Percentiles rank a stretch among this genome's conserved stretches.
Evolutionary conservation across 2,329 filamentous ascomycete genomes (phyloP).

Genomic region (Aureobasidium vineae): DNA sequence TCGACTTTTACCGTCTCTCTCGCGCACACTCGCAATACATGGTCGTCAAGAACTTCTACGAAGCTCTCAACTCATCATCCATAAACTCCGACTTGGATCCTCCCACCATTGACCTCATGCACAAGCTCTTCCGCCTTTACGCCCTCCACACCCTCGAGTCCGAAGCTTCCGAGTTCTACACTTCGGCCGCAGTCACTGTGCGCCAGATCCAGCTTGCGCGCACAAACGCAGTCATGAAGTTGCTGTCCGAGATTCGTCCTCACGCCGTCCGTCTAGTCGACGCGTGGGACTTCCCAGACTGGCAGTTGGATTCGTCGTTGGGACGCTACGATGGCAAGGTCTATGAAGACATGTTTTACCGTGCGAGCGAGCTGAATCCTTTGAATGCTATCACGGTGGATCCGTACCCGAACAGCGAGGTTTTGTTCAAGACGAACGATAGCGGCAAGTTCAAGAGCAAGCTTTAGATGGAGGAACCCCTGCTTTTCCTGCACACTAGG

Average conservation of each 20-base stretch:
- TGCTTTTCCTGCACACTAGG: too few species aligned
- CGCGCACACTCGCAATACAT: constrained; percentile 76
- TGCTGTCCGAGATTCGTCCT: constrained; percentile 69
- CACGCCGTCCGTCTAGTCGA: constrained; percentile 71
- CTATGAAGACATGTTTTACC: constrained; percentile 72
- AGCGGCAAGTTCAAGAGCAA: constrained; percentile 50
- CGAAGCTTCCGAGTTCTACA: constrained; percentile 71
- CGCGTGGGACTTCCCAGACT: constrained; percentile 74
- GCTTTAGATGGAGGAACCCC: constrained; percentile 34
- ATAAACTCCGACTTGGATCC: constrained; percentile 55
- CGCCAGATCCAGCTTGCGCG: constrained; percentile 69
- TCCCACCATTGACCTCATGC: constrained; percentile 58
- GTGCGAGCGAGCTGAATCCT: constrained; percentile 70
- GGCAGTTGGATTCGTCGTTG: constrained; percentile 70
- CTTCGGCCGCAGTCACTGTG: constrained; percentile 65
- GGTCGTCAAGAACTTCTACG: constrained; percentile 77
- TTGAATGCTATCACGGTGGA: constrained; percentile 70
- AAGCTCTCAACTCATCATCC: constrained; percentile 58
- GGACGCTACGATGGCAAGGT: constrained; percentile 71
- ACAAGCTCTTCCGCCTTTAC: constrained; percentile 66
- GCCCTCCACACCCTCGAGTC: constrained; percentile 65
- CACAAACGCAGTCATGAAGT: constrained; percentile 65
- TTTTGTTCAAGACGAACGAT: constrained; percentile 61
- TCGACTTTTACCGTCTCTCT: constrained; percentile 74
- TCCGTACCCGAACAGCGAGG: constrained; percentile 64